phyloP scores from a whole-genome alignment of 768 basidiomycete species.

The Lactarius vividus region DNA sequence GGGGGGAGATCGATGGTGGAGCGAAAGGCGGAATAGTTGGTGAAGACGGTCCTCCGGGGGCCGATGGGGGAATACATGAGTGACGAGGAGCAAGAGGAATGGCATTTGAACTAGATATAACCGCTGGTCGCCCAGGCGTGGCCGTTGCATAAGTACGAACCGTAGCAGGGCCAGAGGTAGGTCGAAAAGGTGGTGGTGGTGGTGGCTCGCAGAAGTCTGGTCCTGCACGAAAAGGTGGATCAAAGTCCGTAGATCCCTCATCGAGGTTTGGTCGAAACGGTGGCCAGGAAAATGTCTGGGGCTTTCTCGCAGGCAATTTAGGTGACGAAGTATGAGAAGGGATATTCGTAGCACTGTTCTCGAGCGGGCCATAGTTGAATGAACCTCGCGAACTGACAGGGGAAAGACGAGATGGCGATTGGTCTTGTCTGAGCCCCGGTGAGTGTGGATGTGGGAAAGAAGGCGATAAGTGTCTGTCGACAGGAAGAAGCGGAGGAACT shows the following conservation, averaged over 20 bases:
- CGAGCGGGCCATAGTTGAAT: conserved; percentile 15
- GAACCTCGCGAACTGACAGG: conserved; percentile 18
- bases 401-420: conserved; percentile 18
- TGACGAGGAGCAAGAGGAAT: conserved; percentile 18
- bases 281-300: conserved; percentile 21
- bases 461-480: conserved; percentile 21
- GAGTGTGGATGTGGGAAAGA: conserved; percentile 5
- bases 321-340: conserved; percentile 21
- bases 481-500: neutral
- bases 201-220: conserved; percentile 17
- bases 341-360: conserved; percentile 13
- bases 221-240: conserved; percentile 25
- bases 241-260: conserved; percentile 14
- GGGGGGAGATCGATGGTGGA: neutral
- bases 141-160: neutral
- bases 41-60: conserved; percentile 7
- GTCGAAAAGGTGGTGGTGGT: conserved; percentile 14
- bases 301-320: conserved; percentile 7
- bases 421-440: conserved; percentile 12
- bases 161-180: conserved; percentile 5
- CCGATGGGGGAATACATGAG: neutral
- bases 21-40: conserved; percentile 9
- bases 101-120: conserved; percentile 10
- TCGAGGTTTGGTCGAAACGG: conserved; percentile 19
- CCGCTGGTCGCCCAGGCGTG: conserved; percentile 2